Evolutionary conservation across 345 rosid species (phyloP), one percentile per base, ranked within the genome.

Genomic region (Clausena lansium): DNA sequence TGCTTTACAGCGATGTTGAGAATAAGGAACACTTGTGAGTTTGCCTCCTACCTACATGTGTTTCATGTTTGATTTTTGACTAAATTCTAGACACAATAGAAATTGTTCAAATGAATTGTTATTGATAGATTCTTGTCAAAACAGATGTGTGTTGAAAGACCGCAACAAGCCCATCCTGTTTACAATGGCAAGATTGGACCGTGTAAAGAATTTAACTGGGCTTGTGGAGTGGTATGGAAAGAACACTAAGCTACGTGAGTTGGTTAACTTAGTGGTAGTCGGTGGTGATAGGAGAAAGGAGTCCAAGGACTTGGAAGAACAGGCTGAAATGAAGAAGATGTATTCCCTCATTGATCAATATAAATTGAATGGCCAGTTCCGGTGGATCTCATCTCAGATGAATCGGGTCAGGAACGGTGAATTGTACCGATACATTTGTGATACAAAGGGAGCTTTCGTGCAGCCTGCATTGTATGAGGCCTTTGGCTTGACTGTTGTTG

Each of bases 321-420:
- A 93, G 67, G 89, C 98, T 0, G 98, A 95, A 84, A 95, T 95
- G 98, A 90, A 93, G 87, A 95, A 88, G 82, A 93, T 95, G 93
- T 80, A 87, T 24, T 81, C 76, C 38, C 89, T 81, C 33, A 91
- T 95, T 3, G 92, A 95, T 11, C 41, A 81, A 74, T 91, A 94
- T 86, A 86, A 92, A 20, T 76, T 94, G 75, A 88, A 92, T 13
- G 96, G 95, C 0, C 97, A 94, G 64, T 92, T 94, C 80, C 61
- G 97, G 60, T 94, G 98, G 98, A 92, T 94, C 38, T 92, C 98
- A 2, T 90, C 98, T 32, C 98, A 90, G 87, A 94, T 93, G 98
- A 84, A 94, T 87, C 76, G 96, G 36, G 92, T 93, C 55, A 84
- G 98, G 78, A 94, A 94, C 8, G 96, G 96, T 0, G 97, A 91